Evolutionary conservation across 805 yeast species (phyloP).

Genomic region (Saitoella complicata): DNA sequence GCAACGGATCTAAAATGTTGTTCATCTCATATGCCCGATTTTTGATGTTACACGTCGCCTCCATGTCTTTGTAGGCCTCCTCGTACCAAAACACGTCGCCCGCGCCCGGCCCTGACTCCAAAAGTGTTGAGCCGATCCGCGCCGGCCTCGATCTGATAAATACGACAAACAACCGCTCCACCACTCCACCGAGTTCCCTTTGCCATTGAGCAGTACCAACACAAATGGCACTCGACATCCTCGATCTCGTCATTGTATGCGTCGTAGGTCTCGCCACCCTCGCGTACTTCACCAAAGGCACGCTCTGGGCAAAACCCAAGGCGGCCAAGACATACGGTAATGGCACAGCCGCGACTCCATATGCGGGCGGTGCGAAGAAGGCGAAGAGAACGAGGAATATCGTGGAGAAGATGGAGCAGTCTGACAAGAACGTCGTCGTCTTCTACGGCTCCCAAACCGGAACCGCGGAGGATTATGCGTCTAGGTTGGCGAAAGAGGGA

Average conservation of each 20-base stretch:
- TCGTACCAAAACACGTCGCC: too few species aligned
- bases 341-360: background rate
- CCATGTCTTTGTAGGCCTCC: too few species aligned
- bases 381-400: conserved; percentile 16
- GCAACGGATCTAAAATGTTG: too few species aligned
- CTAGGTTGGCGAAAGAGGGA: conserved; percentile 78
- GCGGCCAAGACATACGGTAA: conserved; percentile 1
- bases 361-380: conserved; percentile 14
- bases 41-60: too few species aligned
- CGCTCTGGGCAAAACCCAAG: conserved; percentile 27
- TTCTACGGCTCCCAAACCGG: conserved; percentile 96
- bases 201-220: too few species aligned
- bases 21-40: too few species aligned
- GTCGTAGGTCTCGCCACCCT: conserved; percentile 49
- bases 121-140: too few species aligned
- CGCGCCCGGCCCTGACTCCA: too few species aligned
- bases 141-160: too few species aligned
- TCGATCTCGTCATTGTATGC: conserved; percentile 53
- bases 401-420: conserved; percentile 28
- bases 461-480: conserved; percentile 93
- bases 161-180: too few species aligned
- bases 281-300: conserved; percentile 52
- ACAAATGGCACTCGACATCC: conserved; percentile 23
- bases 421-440: conserved; percentile 60
- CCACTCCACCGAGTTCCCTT: too few species aligned